phyloP scores from a whole-genome alignment of 1,284 basidiomycete species.

The Somion occarium region DNA sequence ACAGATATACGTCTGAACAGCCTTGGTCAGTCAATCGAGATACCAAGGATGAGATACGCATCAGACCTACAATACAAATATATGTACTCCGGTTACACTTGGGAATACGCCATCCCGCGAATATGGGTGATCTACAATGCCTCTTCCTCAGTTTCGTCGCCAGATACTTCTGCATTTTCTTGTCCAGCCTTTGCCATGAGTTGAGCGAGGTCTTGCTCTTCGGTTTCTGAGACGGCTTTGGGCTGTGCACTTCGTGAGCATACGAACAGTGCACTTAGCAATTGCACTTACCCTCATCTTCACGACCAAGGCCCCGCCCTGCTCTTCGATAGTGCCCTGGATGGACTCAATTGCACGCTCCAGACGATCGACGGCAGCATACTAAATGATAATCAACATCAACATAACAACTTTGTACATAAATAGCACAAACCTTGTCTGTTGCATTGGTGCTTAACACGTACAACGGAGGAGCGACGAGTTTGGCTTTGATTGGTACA shows the following conservation, averaged over 20 bases:
- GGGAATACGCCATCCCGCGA: background rate
- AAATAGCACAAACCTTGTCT: conserved; percentile 69
- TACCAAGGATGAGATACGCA: background rate
- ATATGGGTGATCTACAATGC: conserved; percentile 11
- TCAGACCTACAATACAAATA: conserved; percentile 7
- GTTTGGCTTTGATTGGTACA: conserved; percentile 95
- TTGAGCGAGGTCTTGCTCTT: conserved; percentile 91
- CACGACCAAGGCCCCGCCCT: conserved; percentile 83
- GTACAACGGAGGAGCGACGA: conserved; percentile 95
- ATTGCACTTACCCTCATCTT: conserved; percentile 86
- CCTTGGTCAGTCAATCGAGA: background rate
- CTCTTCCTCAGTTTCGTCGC: conserved; percentile 87
- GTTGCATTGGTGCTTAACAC: conserved; percentile 95
- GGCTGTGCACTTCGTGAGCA: conserved; percentile 47
- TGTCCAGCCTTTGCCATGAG: conserved; percentile 90
- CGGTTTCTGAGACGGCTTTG: conserved; percentile 95
- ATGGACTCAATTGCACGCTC: conserved; percentile 94
- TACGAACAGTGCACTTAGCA: background rate
- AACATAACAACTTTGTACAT: conserved; percentile 5
- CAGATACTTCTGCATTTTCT: conserved; percentile 93
- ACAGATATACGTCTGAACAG: conserved; percentile 1
- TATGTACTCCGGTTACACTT: background rate
- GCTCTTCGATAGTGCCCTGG: conserved; percentile 76
- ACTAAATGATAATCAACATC: conserved; percentile 32
- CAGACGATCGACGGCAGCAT: conserved; percentile 87